Percentiles rank a stretch among this genome's conserved stretches.
Conservation (phyloP, 2,329 filamentous ascomycete species). For the Beauveria asiatica region DNA sequence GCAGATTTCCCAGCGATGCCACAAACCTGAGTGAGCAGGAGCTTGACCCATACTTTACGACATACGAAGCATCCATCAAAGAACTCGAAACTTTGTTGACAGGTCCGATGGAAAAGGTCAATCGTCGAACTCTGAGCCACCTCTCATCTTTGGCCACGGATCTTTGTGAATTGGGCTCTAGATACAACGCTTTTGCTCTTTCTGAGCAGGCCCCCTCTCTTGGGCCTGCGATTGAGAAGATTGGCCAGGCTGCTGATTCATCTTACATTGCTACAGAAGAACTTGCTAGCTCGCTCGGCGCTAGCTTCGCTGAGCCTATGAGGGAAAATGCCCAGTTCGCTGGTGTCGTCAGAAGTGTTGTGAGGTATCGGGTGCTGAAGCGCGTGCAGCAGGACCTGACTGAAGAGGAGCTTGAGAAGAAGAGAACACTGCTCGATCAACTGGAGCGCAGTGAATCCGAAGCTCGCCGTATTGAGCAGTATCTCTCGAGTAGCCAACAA, state of each 20-base stretch:
- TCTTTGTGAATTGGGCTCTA: constrained; percentile 85
- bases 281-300: constrained; percentile 76
- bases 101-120: constrained; percentile 95
- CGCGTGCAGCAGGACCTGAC: constrained; percentile 97
- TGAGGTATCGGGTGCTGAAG: constrained; percentile 86
- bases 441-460: constrained; percentile 92
- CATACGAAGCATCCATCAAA: constrained; percentile 85
- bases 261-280: constrained; percentile 96
- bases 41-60: constrained; percentile 90
- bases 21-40: constrained; percentile 77
- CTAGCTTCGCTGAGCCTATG: constrained; percentile 95
- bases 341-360: constrained; percentile 79
- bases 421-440: constrained; percentile 70
- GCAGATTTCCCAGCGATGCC: constrained; percentile 73
- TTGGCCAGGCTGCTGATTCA: constrained; percentile 89
- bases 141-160: constrained; percentile 77
- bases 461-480: constrained; percentile 87
- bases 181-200: constrained; percentile 92
- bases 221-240: constrained; percentile 84
- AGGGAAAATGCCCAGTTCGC: constrained; percentile 96
- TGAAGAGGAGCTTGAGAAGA: constrained; percentile 83
- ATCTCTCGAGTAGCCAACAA: constrained; percentile 67
- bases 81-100: constrained; percentile 82
- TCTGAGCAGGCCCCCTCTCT: constrained; percentile 86
- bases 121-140: constrained; percentile 79